phyloP scores from a whole-genome alignment of 83 land plant species.

The Larix sibirica region DNA sequence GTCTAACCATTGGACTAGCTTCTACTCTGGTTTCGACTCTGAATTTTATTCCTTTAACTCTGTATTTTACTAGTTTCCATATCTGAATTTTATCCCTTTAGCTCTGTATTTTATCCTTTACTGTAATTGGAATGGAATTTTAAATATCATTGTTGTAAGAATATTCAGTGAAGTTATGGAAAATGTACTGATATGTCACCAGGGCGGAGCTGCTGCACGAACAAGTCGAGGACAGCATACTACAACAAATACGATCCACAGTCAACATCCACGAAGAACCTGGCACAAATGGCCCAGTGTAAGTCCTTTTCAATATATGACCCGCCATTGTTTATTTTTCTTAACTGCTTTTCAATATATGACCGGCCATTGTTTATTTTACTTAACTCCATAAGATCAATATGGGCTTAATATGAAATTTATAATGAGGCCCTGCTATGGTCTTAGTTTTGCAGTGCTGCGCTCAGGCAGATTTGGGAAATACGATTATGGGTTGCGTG shows the following conservation, averaged over 20 bases:
- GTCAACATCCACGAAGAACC: conserved; percentile 44
- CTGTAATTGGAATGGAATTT: background rate
- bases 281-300: conserved; percentile 57
- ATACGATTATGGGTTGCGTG: conserved; percentile 51
- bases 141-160: background rate
- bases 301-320: background rate
- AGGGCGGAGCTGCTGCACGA: conserved; percentile 48
- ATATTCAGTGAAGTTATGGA: background rate
- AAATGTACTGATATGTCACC: background rate
- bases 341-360: too few relatives aligned
- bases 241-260: conserved; percentile 37
- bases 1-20: too few relatives aligned
- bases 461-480: conserved; percentile 52
- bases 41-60: background rate
- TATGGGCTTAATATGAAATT: too few relatives aligned
- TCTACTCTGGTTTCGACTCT: background rate
- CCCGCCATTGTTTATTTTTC: too few relatives aligned
- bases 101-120: background rate
- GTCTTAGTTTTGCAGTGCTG: conserved; percentile 37
- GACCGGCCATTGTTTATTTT: too few relatives aligned
- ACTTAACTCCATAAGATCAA: too few relatives aligned
- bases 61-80: too few relatives aligned
- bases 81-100: background rate
- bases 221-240: conserved; percentile 21
- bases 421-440: background rate